A percentile compares a stretch with the other conserved stretches of the same genome.
phyloP scores from a whole-genome alignment of 2,329 filamentous ascomycete genomes.

The Cytospora mali region DNA sequence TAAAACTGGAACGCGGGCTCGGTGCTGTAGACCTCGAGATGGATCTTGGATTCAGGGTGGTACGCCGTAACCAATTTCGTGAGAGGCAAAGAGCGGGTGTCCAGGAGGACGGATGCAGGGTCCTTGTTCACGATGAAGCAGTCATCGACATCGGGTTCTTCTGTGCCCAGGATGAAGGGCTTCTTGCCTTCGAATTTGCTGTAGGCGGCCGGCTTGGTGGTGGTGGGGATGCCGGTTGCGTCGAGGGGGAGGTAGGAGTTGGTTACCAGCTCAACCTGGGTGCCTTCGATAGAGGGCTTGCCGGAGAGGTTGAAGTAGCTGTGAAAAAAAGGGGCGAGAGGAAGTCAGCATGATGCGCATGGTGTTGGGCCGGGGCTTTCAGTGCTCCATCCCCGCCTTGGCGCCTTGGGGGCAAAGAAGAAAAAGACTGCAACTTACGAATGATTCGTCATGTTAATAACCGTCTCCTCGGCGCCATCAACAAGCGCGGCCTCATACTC shows the following conservation, averaged over 20 bases:
- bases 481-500: constrained; percentile 89
- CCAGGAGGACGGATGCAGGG: constrained; percentile 61
- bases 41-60: constrained; percentile 73
- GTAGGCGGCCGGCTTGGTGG: constrained; percentile 64
- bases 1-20: constrained; percentile 98
- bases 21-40: constrained; percentile 86
- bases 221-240: constrained; percentile 70
- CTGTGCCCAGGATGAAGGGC: constrained; percentile 71
- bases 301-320: constrained; percentile 69
- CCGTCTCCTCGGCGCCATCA: constrained; percentile 81
- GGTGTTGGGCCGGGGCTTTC: no score
- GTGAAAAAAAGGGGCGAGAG: neutral
- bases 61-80: constrained; percentile 69
- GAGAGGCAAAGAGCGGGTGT: constrained; percentile 66
- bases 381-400: no score
- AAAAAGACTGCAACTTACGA: constrained; percentile 66
- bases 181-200: constrained; percentile 65
- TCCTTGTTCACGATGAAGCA: constrained; percentile 80
- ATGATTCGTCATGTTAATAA: constrained; percentile 93
- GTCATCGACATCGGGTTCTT: constrained; percentile 80
- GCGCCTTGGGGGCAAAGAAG: no score
- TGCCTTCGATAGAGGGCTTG: constrained; percentile 56
- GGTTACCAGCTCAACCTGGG: constrained; percentile 67
- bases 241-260: constrained; percentile 74
- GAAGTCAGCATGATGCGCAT: neutral